Base-by-base conservation (phyloP, 2,329 filamentous ascomycete species). In the Claviceps spartinae region DNA sequence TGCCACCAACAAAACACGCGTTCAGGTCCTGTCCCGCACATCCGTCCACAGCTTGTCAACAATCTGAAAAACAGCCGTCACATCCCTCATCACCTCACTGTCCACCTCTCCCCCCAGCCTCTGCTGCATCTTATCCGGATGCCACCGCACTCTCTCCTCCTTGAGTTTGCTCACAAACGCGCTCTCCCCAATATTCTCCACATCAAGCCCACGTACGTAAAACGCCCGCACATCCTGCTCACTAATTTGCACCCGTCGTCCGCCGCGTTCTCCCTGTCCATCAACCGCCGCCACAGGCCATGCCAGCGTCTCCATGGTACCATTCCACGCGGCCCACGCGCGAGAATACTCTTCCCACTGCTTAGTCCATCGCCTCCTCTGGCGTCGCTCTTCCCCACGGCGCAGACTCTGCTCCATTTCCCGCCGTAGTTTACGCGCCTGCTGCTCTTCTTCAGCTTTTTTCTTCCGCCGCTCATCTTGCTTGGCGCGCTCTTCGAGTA, bases 111-210 rank as follows among this genome's bases (percentile, higher is more conserved):
- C 81, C 3, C 88, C 87, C 54, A 95, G 83, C 50, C 82, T 80
- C 69, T 96, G 93, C 72, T 96, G 88, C 52, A 97, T 86, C 73
- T 97, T 98, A 69, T 98, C 93, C 4, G 93, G 93, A 71, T 98
- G 93, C 93, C 93, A 98, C 16, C 89, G 77, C 18, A 97, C 83
- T 49, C 93, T 81, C 71, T 98, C 93, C 5, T 81, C 72, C 67
- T 95, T 95, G 50, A 97, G 72, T 53, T 66, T 70, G 7, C 71
- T 67, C 20, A 73, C 63, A 49, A 75, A 73, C 9, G 69, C 68
- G 53, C 62, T 67, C 59, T 74, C 71, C 20, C 73, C 73, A 2
- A 72, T 59, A 2, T 70, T 67, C 30, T 69, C 67, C 22, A 72
- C 52, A 40, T 58, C 67, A 22, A 78, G 62, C 0, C 74, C 73